Evolutionary conservation across 2,329 filamentous ascomycete genomes (phyloP), one percentile per base, ranked within the genome.

Genomic region (Alternaria tenuissima): DNA sequence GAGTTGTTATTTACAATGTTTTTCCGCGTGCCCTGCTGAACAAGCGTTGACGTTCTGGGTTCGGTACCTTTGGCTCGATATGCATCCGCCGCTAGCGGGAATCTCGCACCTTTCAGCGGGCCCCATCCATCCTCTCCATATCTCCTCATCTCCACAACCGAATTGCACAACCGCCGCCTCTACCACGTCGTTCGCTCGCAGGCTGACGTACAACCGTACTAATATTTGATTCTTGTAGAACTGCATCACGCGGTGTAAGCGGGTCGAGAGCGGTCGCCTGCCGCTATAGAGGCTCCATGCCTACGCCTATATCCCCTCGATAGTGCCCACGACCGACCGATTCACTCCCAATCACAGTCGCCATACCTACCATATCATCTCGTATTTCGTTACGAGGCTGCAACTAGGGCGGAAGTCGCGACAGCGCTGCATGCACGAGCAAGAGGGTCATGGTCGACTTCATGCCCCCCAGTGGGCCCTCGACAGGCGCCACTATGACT

Each of bases 361-460:
- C 57, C 36, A 43, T 48, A 47, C 26, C 30, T 26, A 39, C 30
- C 30, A 26, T 30, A 54, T 22, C 39, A 16, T 41, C 42, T 20
- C 16, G 20, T 51, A 39, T 26, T 52, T 54, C 71, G 60, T 68
- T 65, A 60, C 61, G 61, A 61, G 44, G 57, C 52, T 43, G 52
- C 53, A 42, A 47, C 59, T 20, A 48, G 57, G 30, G 41, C 58
- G 48, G 51, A 26, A 54, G 34, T 52, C 60, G 64, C 64, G 56
- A 60, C 52, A 57, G 64, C 62, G 63, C 66, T 62, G 67, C 61
- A 67, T 70, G 70, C 65, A 73, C 67, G 62, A 67, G 63, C 64
- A 60, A 62, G 61, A 61, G 62, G 61, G 63, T 52, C 64, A 79
- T 79, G 77, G 76, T 72, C 70, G 77, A 79, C 68, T 72, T 74